Evolutionary conservation across 2,329 filamentous ascomycete species (phyloP), one percentile per base, ranked within the genome.

Genomic region (Phaeosphaeriaceae sp.): DNA sequence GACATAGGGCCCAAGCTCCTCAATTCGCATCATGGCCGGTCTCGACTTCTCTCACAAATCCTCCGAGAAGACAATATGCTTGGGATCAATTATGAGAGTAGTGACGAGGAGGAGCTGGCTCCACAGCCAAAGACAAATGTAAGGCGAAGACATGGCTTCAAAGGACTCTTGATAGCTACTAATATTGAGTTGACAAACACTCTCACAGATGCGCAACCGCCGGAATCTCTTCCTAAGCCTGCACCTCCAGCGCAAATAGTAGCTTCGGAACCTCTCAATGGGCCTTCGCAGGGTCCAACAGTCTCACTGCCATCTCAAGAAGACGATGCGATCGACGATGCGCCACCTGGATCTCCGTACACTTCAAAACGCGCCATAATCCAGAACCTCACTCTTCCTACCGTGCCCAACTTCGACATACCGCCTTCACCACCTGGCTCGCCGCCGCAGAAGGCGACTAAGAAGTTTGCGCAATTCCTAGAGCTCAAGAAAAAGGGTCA

Each of bases 381-480:
- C 17, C 89, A 89, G 66, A 85, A 89, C 68, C 85, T 94, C 44
- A 95, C 91, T 22, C 83, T 94, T 45, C 91, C 91, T 2, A 82
- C 87, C 2, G 78, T 88, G 3, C 88, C 91, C 1, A 89, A 92
- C 77, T 86, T 92, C 69, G 82, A 88, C 66, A 92, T 95, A 60
- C 91, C 91, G 0, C 83, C 86, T 10, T 92, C 91, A 3, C 91
- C 91, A 1, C 88, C 89, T 0, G 86, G 86, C 6, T 78, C 78
- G 15, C 79, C 79, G 15, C 77, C 78, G 20, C 75, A 77, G 44
- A 68, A 66, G 41, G 70, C 88, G 13, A 88, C 85, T 51, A 83
- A 85, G 65, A 93, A 92, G 68, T 89, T 94, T 66, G 84, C 87
- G 61, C 86, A 88, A 58, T 94, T 95, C 65, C 84, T 94, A 0